Percentiles rank a stretch among this genome's conserved stretches.
phyloP scores from a whole-genome alignment of 176 grass and related monocot species.

The Eremochloa ophiuroides region DNA sequence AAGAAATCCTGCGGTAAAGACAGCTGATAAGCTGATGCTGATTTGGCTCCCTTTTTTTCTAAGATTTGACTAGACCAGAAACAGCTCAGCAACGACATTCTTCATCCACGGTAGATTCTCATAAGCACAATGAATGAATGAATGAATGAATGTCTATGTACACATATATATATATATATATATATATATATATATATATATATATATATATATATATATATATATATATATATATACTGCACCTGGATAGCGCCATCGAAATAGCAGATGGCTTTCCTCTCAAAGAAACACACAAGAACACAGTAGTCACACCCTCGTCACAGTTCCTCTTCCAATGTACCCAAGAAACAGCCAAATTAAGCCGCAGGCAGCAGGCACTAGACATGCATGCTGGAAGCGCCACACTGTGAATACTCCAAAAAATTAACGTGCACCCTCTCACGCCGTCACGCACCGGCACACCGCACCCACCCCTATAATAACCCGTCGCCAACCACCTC shows the following conservation, averaged over 20 bases:
- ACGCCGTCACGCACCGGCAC: no score
- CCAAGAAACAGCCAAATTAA: neutral
- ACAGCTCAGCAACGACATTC: neutral
- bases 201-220: no score
- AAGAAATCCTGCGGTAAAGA: neutral
- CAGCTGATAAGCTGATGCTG: no score
- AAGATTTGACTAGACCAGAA: neutral
- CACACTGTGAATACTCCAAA: neutral
- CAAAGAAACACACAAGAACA: neutral
- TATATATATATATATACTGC: no score
- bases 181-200: no score
- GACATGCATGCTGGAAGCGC: neutral
- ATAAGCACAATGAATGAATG: neutral
- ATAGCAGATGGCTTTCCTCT: neutral
- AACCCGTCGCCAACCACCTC: slow-evolving; percentile 37
- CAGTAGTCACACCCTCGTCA: neutral
- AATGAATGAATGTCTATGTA: no score
- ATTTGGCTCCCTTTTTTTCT: neutral
- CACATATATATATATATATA: no score
- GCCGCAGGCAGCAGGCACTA: neutral
- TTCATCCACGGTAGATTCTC: neutral
- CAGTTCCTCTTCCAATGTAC: neutral
- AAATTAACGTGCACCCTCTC: neutral
- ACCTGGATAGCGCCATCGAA: neutral
- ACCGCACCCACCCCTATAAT: slow-evolving; percentile 28